A percentile compares a stretch with the other conserved stretches of the same genome.
Evolutionary conservation across 208 protist species (phyloP).

Genomic region (Tetramitus jugosus): DNA sequence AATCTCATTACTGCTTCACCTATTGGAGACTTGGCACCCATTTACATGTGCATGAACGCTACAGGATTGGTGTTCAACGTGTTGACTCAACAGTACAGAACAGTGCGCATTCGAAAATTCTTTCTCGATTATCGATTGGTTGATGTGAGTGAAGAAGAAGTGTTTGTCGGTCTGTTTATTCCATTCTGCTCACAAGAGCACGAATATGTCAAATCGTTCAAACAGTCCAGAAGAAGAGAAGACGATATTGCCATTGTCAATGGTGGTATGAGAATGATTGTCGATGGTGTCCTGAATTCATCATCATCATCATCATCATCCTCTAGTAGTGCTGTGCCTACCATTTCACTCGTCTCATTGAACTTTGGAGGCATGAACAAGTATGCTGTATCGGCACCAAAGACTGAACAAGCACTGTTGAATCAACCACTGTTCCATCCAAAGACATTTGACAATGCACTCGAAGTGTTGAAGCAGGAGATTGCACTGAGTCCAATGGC

Average conservation of each 20-base stretch:
- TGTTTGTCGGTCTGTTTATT: slow-evolving; percentile 31
- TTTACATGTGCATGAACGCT: slow-evolving; percentile 41
- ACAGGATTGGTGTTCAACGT: too few species aligned
- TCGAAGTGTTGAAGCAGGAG: slow-evolving; percentile 24
- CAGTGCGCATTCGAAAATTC: slow-evolving; percentile 40
- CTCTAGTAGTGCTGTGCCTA: not conserved
- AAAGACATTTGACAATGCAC: slow-evolving; percentile 14
- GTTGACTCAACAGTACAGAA: too few species aligned
- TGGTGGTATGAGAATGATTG: slow-evolving; percentile 34
- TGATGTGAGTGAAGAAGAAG: slow-evolving; percentile 43
- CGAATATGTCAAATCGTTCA: slow-evolving; percentile 55
- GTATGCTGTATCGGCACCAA: not conserved
- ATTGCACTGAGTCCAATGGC: not conserved
- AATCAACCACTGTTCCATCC: not conserved
- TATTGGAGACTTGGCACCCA: slow-evolving; percentile 65
- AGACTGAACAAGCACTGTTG: not conserved
- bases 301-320: not conserved
- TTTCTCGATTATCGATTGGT: slow-evolving; percentile 52
- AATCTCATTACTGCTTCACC: slow-evolving; percentile 67
- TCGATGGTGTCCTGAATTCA: too few species aligned
- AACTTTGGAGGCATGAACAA: not conserved
- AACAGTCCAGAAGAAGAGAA: slow-evolving; percentile 57
- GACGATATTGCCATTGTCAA: slow-evolving; percentile 79
- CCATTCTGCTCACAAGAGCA: not conserved
- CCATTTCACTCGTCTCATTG: not conserved